Percentiles rank a stretch among this genome's conserved stretches.
phyloP scores from a whole-genome alignment of 176 grass and related monocot genomes.

The Carex cristatella region DNA sequence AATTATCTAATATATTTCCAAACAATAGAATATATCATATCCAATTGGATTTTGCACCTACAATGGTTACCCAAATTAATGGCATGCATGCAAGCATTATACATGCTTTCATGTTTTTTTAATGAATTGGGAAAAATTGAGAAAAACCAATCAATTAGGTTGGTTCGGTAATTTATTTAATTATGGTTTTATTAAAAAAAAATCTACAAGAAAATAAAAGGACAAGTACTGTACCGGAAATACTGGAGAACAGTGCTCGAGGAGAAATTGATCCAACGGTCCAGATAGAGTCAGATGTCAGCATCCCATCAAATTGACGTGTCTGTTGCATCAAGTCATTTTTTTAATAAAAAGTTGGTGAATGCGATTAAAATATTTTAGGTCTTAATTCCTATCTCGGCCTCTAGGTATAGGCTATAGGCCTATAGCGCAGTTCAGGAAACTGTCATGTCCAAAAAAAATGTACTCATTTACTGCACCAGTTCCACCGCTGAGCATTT shows the following conservation, averaged over 20 bases:
- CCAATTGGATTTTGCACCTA: background rate
- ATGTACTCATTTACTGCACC: background rate
- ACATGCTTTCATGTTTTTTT: no score
- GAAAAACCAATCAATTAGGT: no score
- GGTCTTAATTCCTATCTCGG: background rate
- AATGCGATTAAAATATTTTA: background rate
- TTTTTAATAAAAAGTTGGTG: no score
- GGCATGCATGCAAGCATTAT: background rate
- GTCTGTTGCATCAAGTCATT: conserved; percentile 1
- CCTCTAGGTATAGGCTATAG: background rate
- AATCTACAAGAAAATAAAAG: no score
- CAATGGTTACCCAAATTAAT: background rate
- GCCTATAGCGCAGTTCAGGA: background rate
- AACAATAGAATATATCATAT: background rate
- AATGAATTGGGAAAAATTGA: no score
- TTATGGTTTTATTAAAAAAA: no score
- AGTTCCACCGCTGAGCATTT: background rate
- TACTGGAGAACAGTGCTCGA: conserved; percentile 9
- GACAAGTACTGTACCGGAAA: background rate
- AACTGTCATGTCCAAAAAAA: background rate
- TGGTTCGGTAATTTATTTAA: no score
- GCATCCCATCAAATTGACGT: background rate
- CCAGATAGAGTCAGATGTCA: conserved; percentile 3
- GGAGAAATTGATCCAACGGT: conserved; percentile 10
- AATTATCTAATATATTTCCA: background rate